Conservation (phyloP, 192 early-diverging fungal species). For the Linnemannia exigua region DNA sequence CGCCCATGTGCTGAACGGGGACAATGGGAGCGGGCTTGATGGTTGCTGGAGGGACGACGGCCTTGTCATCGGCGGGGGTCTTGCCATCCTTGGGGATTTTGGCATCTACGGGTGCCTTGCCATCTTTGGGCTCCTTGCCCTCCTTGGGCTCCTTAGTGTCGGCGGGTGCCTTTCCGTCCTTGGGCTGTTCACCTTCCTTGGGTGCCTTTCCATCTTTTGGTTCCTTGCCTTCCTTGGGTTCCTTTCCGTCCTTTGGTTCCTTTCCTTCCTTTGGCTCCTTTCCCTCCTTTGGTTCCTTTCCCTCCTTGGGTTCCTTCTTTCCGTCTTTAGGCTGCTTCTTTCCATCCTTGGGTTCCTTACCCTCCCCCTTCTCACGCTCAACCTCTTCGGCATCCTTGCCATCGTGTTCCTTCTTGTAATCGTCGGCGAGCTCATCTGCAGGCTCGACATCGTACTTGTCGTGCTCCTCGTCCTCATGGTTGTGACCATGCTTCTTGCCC, state of each 20-base stretch:
- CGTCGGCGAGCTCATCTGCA: constrained; percentile 8
- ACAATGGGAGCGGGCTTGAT: constrained; percentile 33
- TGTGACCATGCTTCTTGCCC: constrained; percentile 5
- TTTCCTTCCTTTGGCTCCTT: not conserved
- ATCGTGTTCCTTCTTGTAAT: not conserved
- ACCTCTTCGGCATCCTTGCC: constrained; percentile 10
- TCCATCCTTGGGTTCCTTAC: not conserved
- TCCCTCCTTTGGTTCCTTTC: not conserved
- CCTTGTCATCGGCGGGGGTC: not conserved
- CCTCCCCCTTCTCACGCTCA: not conserved
- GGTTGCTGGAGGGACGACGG: constrained; percentile 11
- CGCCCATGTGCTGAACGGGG: constrained; percentile 51
- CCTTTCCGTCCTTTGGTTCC: constrained; percentile 11
- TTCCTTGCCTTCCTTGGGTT: not conserved
- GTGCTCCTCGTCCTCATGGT: constrained; percentile 25
- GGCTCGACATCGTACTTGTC: constrained; percentile 21
- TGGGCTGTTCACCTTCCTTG: not conserved
- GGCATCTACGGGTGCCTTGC: constrained; percentile 14
- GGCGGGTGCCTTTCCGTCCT: not conserved
- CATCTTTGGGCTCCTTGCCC: constrained; percentile 1
- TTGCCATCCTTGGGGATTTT: not conserved
- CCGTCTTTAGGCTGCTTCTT: constrained; percentile 5
- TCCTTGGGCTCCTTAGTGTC: constrained; percentile 14
- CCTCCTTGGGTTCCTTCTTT: constrained; percentile 4
- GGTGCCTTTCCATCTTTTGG: not conserved